These are phyloP conservation scores for Amyloporia xantha DNA, from an alignment of 768 basidiomycete genomes.

Conservation along the genomic window DNA sequence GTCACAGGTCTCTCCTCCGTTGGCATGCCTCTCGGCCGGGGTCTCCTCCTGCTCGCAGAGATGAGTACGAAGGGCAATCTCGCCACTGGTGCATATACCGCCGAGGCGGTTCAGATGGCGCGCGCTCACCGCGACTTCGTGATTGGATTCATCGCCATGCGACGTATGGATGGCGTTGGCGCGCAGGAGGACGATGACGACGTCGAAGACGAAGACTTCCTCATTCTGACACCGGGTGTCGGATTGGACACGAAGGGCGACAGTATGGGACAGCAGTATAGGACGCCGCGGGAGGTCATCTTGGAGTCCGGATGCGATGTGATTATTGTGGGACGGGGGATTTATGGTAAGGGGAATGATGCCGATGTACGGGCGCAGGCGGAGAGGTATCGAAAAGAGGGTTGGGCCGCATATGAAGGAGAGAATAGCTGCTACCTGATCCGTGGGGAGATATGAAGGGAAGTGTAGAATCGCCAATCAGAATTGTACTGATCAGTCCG, in stretches of 20 bases:
- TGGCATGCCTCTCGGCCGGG: constrained; percentile 78
- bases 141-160: constrained; percentile 92
- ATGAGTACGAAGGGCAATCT: constrained; percentile 92
- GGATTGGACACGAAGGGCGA: constrained; percentile 64
- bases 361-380: constrained; percentile 55
- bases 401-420: constrained; percentile 81
- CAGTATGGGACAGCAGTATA: constrained; percentile 90
- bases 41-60: constrained; percentile 87
- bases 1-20: constrained; percentile 85
- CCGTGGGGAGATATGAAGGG: too few relatives aligned
- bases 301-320: constrained; percentile 82
- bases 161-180: constrained; percentile 69
- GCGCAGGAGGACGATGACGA: constrained; percentile 33
- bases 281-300: constrained; percentile 82
- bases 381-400: constrained; percentile 76
- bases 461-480: too few relatives aligned
- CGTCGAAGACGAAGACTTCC: constrained; percentile 74
- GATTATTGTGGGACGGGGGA: constrained; percentile 95
- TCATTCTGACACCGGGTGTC: constrained; percentile 91
- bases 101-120: constrained; percentile 84
- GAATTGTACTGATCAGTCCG: too few relatives aligned
- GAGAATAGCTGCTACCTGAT: constrained; percentile 9
- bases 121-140: constrained; percentile 78
- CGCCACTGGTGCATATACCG: constrained; percentile 77
- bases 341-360: constrained; percentile 62